A percentile compares a stretch with the other conserved stretches of the same genome.
Conservation (phyloP, 805 yeast species). For the Wickerhamiella slavikovae region DNA sequence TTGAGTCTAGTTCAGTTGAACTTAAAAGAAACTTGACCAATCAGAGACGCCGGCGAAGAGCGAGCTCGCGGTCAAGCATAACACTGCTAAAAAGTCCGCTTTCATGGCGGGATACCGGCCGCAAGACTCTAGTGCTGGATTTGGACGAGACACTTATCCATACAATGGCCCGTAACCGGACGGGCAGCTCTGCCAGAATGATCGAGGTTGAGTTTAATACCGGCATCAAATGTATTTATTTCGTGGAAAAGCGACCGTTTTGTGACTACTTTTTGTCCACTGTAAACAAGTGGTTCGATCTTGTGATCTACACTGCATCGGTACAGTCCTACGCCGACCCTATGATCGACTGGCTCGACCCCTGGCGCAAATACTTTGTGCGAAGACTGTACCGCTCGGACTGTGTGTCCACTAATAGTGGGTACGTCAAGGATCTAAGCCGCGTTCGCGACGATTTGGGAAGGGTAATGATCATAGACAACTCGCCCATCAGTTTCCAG, state of each 20-base stretch:
- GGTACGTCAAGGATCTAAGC: constrained; percentile 62
- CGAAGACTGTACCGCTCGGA: constrained; percentile 57
- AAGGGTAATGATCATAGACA: constrained; percentile 63
- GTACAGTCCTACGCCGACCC: constrained; percentile 94
- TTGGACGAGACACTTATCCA: constrained; percentile 90
- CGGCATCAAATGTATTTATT: constrained; percentile 59
- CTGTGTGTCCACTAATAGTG: constrained; percentile 49
- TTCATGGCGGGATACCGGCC: background rate
- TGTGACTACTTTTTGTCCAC: constrained; percentile 68
- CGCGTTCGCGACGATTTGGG: constrained; percentile 35
- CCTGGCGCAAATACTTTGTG: constrained; percentile 25
- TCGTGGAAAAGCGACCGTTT: constrained; percentile 78
- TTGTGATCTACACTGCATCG: constrained; percentile 86
- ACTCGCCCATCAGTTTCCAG: constrained; percentile 79
- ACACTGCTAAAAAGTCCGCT: constrained; percentile 4
- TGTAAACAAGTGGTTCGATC: constrained; percentile 69
- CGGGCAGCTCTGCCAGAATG: constrained; percentile 32
- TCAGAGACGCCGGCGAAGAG: too few relatives aligned
- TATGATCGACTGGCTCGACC: constrained; percentile 77
- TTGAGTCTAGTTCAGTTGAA: too few relatives aligned
- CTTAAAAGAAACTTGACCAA: too few relatives aligned
- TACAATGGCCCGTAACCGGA: constrained; percentile 47
- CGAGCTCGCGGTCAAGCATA: constrained; percentile 1
- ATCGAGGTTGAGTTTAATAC: constrained; percentile 60
- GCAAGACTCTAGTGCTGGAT: constrained; percentile 65